Base-by-base conservation (phyloP, 1,139 yeast species). In the Hansenula anomala region DNA sequence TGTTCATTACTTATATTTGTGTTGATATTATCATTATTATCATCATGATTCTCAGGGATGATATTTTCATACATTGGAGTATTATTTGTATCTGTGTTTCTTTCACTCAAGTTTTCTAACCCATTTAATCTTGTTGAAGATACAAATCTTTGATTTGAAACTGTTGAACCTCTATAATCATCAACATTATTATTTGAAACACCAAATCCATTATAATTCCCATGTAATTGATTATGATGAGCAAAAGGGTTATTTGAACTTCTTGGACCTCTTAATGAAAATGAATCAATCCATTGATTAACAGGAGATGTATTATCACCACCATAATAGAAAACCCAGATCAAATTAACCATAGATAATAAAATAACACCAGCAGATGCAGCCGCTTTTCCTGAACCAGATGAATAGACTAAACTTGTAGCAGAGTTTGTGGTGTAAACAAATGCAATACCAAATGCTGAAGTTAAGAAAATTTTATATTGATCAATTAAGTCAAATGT, bases 311-410 rank as follows among this genome's bases (percentile, higher is more conserved):
- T 79, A 32, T 85, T 85, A 52, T 83, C 90, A 28, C 85, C 81
- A 15, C 92, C 97, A 59, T 84, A 86, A 63, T 89, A 90, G 43
- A 89, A 68, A 39, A 90, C 71, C 96, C 97, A 92, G 37, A 76
- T 67, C 40, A 85, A 57, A 59, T 90, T 87, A 46, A 88, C 71
- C 60, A 90, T 87, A 19, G 94, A 80, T 38, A 88, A 67, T 41
- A 92, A 67, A 46, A 92, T 85, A 52, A 86, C 83, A 5, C 98
- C 98, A 1, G 97, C 96, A 2, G 95, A 88, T 16, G 95, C 90
- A 28, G 96, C 94, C 39, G 86, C 85, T 30, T 77, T 78, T n/a
- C 83, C 66, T 12, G 85, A 73, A 16, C 71, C 67, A 17, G 76
- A 66, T 33, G 71, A 63, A 67, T 92, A 92, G 32, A 92, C 85